phyloP scores from a whole-genome alignment of 164 flowering plant species.

The Macadamia integrifolia region DNA sequence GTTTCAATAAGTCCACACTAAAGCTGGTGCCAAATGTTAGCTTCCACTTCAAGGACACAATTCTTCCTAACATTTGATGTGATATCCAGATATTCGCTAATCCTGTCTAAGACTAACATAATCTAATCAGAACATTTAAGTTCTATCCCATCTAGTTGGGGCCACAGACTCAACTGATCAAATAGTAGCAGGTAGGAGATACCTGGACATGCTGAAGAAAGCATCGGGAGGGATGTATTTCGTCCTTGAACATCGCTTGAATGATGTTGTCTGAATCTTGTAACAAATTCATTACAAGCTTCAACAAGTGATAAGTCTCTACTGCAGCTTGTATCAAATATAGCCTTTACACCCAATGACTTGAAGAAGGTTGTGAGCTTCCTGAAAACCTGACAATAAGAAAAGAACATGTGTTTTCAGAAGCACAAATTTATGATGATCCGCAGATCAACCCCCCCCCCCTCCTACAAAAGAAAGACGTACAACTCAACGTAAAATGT shows the following conservation, averaged over 20 bases:
- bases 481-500: background rate
- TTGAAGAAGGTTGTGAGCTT: constrained; percentile 84
- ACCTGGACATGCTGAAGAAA: constrained; percentile 98
- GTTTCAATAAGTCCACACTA: no score
- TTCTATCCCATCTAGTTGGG: no score
- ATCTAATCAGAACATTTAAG: no score
- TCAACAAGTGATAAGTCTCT: constrained; percentile 80
- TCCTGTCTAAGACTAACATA: no score
- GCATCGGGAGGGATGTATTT: constrained; percentile 58
- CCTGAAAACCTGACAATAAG: constrained; percentile 49
- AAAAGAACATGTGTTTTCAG: constrained; percentile 2
- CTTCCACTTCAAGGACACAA: no score
- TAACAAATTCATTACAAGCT: constrained; percentile 79
- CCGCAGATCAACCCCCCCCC: background rate
- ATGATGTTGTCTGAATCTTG: constrained; percentile 48
- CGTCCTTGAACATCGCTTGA: constrained; percentile 27
- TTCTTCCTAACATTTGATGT: no score
- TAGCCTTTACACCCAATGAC: constrained; percentile 87
- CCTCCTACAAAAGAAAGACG: no score
- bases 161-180: no score
- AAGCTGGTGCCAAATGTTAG: no score
- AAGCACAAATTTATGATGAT: background rate
- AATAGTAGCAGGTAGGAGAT: constrained; percentile 1
- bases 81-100: no score
- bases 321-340: constrained; percentile 92